phyloP scores from a whole-genome alignment of 768 basidiomycete species.

The Russula dissimulans region DNA sequence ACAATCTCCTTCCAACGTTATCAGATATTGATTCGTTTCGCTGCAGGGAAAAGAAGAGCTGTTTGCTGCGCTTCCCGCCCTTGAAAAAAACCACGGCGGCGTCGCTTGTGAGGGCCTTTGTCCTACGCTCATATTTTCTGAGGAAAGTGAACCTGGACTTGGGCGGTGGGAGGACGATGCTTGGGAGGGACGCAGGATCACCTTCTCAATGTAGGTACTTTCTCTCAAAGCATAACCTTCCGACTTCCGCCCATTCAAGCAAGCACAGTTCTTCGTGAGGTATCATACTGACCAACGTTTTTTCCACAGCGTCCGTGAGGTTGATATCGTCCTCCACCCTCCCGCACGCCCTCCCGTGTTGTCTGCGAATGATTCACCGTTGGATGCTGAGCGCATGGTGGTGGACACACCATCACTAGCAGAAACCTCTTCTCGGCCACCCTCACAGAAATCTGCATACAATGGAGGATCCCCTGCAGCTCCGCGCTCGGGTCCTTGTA shows the following conservation, averaged over 20 bases:
- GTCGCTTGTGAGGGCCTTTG: not conserved
- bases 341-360: too few relatives aligned
- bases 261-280: not conserved
- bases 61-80: conserved; percentile 6
- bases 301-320: conserved; percentile 3
- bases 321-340: not conserved
- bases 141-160: not conserved
- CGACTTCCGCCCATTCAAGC: not conserved
- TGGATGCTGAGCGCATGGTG: not conserved
- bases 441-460: not conserved
- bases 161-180: conserved; percentile 12
- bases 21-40: not conserved
- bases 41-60: conserved; percentile 9
- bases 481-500: not conserved
- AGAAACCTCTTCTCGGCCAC: not conserved
- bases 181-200: conserved; percentile 11
- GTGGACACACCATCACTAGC: not conserved
- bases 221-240: not conserved
- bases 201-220: conserved; percentile 14
- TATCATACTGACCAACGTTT: not conserved
- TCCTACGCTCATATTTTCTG: conserved; percentile 9
- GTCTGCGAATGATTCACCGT: not conserved
- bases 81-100: conserved; percentile 1
- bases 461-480: not conserved
- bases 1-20: not conserved